Base-by-base conservation (phyloP, 179 eudicot genomes). In the Nepenthes alata region DNA sequence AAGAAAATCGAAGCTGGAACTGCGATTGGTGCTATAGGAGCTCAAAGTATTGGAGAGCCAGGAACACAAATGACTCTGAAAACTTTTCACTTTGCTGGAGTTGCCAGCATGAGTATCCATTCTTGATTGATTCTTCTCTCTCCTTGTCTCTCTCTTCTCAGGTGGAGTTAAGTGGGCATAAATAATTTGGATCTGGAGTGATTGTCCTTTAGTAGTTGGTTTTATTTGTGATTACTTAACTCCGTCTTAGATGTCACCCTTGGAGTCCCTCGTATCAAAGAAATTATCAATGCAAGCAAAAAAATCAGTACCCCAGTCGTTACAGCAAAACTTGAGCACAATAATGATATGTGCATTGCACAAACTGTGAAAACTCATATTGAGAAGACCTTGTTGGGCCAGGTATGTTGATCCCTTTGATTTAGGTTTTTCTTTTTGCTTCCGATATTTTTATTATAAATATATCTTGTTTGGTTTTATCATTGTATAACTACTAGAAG, bases 51-150 rank as follows among this genome's bases (percentile, higher is more conserved):
- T 50, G 97, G 97, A 66, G 98, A 93, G 72, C 98, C 98, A 36
- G 98, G 97, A 61, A 93, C 98, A 25, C 98, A 93, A 72, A 89
- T 93, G 98, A 93, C 98, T 11, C 68, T 93, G 57, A 93, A 93
- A 74, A 93, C 98, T 47, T 93, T 93, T 58, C 98, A 93, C 72
- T 93, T 93, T 83, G 98, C 98, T 67, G 98, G 98, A 77, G 97
- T 93, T 75, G 98, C 95, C 51, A 93, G 97, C 98, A 89, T 85
- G 98, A 93, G 98, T 87, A 87, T 93, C 97, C 97, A 70, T 65
- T 53, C 11, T n/a, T 3, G 47, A 39, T 45, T 13, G 11, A 41
- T 59, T 15, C 13, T 59, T 44, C 36, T 13, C 11, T 12, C 5
- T 57, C 48, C 25, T 10, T 13, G 9, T 35, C 47, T 6, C 11